Evolutionary conservation across 352 stramenopile species (phyloP).

Genomic region (Phytophthora hibernalis): DNA sequence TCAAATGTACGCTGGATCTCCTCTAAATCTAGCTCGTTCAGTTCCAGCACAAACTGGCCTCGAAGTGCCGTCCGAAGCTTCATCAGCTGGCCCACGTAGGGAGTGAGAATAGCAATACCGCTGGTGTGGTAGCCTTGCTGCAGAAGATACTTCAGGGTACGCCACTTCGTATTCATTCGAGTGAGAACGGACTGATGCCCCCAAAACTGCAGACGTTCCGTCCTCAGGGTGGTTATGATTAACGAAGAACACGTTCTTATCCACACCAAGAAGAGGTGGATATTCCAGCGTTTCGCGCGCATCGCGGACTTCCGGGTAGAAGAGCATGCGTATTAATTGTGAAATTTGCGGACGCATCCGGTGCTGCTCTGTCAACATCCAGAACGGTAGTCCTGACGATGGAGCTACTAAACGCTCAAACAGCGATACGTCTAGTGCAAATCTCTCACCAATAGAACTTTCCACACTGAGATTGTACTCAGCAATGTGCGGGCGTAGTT

Average conservation of each 20-base stretch:
- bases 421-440: conserved; percentile 81
- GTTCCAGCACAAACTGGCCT: conserved; percentile 43
- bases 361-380: conserved; percentile 77
- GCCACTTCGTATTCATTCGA: conserved; percentile 74
- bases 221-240: conserved; percentile 64
- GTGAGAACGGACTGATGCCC: conserved; percentile 50
- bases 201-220: conserved; percentile 22
- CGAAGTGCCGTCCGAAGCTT: conserved; percentile 56
- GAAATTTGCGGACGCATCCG: conserved; percentile 85
- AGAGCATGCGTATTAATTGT: conserved; percentile 65
- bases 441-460: conserved; percentile 49
- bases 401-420: conserved; percentile 78
- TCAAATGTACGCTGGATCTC: conserved; percentile 56
- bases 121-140: conserved; percentile 69
- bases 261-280: conserved; percentile 55
- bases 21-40: conserved; percentile 50
- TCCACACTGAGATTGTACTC: conserved; percentile 76
- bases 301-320: conserved; percentile 77
- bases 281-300: conserved; percentile 59
- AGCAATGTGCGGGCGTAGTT: conserved; percentile 82
- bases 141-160: conserved; percentile 69
- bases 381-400: conserved; percentile 31
- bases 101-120: conserved; percentile 82
- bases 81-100: conserved; percentile 84
- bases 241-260: conserved; percentile 77